phyloP scores from a whole-genome alignment of 345 rosid species.

The Dipteronia dyeriana region DNA sequence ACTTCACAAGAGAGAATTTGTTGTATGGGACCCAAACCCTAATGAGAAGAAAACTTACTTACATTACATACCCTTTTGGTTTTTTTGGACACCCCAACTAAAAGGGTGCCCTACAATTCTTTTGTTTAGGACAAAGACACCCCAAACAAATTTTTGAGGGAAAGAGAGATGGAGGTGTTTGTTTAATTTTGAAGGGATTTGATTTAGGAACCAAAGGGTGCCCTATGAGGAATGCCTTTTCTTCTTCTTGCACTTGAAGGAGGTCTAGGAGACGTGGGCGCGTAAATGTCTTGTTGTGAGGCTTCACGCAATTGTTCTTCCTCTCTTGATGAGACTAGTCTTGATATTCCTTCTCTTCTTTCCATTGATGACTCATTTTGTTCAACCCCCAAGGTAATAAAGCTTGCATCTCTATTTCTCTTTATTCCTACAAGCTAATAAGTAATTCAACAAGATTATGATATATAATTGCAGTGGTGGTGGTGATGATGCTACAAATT shows the following conservation, averaged over 20 bases:
- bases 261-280: conserved; percentile 55
- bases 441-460: conserved; percentile 3
- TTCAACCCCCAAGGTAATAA: conserved; percentile 42
- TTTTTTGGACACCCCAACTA: conserved; percentile 23
- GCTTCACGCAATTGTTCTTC: conserved; percentile 68
- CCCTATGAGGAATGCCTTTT: conserved; percentile 86
- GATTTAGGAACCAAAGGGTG: conserved; percentile 68
- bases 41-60: conserved; percentile 24
- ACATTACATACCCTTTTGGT: conserved; percentile 22
- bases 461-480: too few relatives aligned
- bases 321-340: conserved; percentile 25
- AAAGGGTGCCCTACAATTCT: conserved; percentile 29
- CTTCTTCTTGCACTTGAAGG: conserved; percentile 71
- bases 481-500: too few relatives aligned
- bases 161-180: neutral
- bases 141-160: neutral
- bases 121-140: conserved; percentile 31
- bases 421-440: conserved; percentile 73
- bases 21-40: conserved; percentile 35
- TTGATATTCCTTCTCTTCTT: conserved; percentile 41
- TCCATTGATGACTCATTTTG: conserved; percentile 41
- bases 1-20: conserved; percentile 28
- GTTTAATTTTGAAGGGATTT: neutral
- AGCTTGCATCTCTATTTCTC: conserved; percentile 61
- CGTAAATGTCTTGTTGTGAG: conserved; percentile 54